Evolutionary conservation across 2,329 filamentous ascomycete species (phyloP), one percentile per base, ranked within the genome.

Genomic region (Apiospora hydei): DNA sequence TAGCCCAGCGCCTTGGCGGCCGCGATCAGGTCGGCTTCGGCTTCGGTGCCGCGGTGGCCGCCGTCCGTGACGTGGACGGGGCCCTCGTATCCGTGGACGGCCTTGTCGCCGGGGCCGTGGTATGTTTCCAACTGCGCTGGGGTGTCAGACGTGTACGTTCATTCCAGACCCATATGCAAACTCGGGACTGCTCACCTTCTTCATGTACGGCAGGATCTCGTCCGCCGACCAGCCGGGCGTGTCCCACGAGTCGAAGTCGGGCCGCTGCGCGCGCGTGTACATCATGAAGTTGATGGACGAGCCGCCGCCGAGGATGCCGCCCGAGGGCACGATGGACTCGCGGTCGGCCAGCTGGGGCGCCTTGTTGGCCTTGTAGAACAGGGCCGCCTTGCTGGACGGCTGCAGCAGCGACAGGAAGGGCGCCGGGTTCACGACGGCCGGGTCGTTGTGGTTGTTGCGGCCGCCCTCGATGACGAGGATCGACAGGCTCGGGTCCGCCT

Each of bases 261-360:
- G 76, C 41, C 78, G 74, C 71, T 83, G 80, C 26, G 77, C 80
- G 13, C 82, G 76, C 1, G 76, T 77, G 69, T 81, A 82, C 80
- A 87, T 85, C 82, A 86, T 83, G 73, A 86, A 85, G 72, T 87
- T 87, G 49, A 87, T 85, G 2, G 84, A 84, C 0, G 83, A 85
- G 11, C 88, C 88, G 24, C 89, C 89, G 30, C 89, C 89, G 0
- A 91, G 81, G 0, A 85, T 84, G 26, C 86, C 86, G 7, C 82
- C 83, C 5, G 76, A 74, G 0, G 82, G 82, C 1, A 85, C 80
- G 21, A 84, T 80, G 1, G 79, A 81, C 71, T 83, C 82, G n/a
- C 87, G 80, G 18, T 83, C 82, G 66, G 82, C 84, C 3, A 89
- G 82, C 30, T 86, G 76, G 38, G 76, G 70, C 13, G 77, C 77